Conservation (phyloP, 2,329 filamentous ascomycete species). For the Diaporthe destruens region DNA sequence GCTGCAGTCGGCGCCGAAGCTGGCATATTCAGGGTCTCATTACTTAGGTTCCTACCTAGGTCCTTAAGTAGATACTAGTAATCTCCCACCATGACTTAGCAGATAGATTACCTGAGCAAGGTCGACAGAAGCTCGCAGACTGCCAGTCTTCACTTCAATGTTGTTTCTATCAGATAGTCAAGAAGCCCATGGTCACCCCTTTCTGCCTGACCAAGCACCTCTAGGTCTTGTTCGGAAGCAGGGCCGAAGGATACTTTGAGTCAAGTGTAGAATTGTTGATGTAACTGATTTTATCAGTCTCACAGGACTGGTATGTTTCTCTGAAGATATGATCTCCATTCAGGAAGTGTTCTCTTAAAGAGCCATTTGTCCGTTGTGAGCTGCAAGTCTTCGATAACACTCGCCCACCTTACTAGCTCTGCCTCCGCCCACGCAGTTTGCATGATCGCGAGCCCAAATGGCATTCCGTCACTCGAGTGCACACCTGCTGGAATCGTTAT, state of each 20-base stretch:
- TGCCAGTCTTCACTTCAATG: too few relatives aligned
- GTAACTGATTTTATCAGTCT: background rate
- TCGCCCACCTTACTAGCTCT: slow-evolving; percentile 70
- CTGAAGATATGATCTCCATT: slow-evolving; percentile 65
- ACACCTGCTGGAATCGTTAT: slow-evolving; percentile 76
- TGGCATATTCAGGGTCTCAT: background rate
- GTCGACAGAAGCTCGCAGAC: background rate
- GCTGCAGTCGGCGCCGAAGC: background rate
- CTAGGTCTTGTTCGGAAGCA: background rate
- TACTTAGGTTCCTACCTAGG: too few relatives aligned
- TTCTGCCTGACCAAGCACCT: background rate
- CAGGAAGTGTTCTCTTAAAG: slow-evolving; percentile 62
- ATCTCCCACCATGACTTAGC: background rate
- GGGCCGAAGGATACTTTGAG: too few relatives aligned
- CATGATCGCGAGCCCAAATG: slow-evolving; percentile 70
- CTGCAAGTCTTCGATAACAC: slow-evolving; percentile 73
- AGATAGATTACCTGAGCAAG: background rate
- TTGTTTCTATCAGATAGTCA: background rate
- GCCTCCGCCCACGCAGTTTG: slow-evolving; percentile 73
- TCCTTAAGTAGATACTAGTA: too few relatives aligned
- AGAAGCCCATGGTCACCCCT: background rate
- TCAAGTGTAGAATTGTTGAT: too few relatives aligned
- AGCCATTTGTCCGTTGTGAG: slow-evolving; percentile 53
- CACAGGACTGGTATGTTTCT: slow-evolving; percentile 57
- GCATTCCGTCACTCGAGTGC: slow-evolving; percentile 67